A percentile compares a stretch with the other conserved stretches of the same genome.
Conservation (phyloP, 2,329 filamentous ascomycete genomes). For the Colletotrichum magnum region DNA sequence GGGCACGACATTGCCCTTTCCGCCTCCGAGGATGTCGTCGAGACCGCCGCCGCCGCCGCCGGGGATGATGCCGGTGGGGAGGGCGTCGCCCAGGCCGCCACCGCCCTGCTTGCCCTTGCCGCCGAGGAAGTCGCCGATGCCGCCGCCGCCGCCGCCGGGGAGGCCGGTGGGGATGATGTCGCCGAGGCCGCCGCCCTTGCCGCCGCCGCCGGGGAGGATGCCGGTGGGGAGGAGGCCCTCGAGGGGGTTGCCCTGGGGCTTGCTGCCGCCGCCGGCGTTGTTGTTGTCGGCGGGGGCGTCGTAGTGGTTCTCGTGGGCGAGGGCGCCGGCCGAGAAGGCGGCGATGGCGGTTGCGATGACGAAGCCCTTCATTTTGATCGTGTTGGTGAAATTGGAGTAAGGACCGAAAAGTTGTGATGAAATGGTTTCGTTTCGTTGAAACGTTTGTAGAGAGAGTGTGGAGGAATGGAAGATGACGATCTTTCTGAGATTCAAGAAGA, state of each 20-base stretch:
- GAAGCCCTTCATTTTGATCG: slow-evolving; percentile 21
- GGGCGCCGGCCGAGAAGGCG: slow-evolving; percentile 13
- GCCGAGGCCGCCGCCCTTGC: neutral
- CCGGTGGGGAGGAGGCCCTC: neutral
- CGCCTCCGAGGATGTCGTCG: neutral
- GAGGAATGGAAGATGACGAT: neutral
- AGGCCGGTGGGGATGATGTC: neutral
- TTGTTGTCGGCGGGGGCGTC: neutral
- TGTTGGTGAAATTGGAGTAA: too few species aligned
- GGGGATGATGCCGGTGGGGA: neutral
- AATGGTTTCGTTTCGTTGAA: neutral
- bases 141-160: neutral
- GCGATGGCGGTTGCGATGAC: slow-evolving; percentile 10
- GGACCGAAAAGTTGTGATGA: neutral
- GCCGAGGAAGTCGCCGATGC: neutral
- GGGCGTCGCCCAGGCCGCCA: neutral
- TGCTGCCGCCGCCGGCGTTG: neutral
- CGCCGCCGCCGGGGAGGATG: neutral
- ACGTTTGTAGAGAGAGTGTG: neutral
- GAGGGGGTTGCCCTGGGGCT: neutral
- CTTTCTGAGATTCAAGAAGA: too few species aligned
- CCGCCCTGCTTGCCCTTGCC: neutral
- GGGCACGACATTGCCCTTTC: neutral
- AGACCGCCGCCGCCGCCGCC: neutral
- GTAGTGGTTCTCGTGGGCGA: neutral